Evolutionary conservation across 768 basidiomycete species (phyloP).

Genomic region (Cystobasidium ongulense): DNA sequence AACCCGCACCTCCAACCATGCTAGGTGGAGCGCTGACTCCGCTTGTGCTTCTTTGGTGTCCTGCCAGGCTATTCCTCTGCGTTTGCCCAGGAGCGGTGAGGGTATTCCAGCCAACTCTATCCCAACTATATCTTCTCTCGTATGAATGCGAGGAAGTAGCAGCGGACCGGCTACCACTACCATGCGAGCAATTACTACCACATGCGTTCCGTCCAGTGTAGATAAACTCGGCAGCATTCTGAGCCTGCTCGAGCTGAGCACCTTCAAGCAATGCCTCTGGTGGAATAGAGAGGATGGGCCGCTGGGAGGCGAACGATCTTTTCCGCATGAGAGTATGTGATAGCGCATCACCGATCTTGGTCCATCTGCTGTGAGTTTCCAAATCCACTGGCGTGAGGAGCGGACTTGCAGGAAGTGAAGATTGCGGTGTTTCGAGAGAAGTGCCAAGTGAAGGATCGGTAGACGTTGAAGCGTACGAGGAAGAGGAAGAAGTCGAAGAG

Average conservation of each 20-base stretch:
- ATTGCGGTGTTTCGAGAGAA: slow-evolving; percentile 22
- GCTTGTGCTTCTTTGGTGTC: background rate
- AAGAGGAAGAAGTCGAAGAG: slow-evolving; percentile 24
- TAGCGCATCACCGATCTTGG: slow-evolving; percentile 23
- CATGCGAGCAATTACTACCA: slow-evolving; percentile 4
- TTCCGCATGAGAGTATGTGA: slow-evolving; percentile 12
- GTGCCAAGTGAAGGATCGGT: slow-evolving; percentile 12
- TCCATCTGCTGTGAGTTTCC: slow-evolving; percentile 18
- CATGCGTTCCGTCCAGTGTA: background rate
- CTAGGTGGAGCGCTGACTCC: background rate
- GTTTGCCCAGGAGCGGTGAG: background rate
- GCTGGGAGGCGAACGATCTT: slow-evolving; percentile 17
- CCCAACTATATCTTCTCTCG: slow-evolving; percentile 2
- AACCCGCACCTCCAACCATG: background rate
- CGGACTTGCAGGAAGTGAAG: slow-evolving; percentile 16
- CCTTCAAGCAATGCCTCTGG: slow-evolving; percentile 18
- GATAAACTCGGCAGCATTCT: slow-evolving; percentile 21
- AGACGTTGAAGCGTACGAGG: slow-evolving; percentile 8
- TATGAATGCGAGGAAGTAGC: background rate
- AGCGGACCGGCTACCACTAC: background rate
- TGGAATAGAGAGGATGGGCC: slow-evolving; percentile 11
- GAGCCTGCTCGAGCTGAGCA: slow-evolving; percentile 22
- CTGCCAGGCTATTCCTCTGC: background rate
- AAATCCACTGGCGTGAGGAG: slow-evolving; percentile 27
- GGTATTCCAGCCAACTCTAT: slow-evolving; percentile 1